These are phyloP conservation scores for Lathyrus tuberosus DNA, from an alignment of 306 rosid species.

Conservation along the genomic window DNA sequence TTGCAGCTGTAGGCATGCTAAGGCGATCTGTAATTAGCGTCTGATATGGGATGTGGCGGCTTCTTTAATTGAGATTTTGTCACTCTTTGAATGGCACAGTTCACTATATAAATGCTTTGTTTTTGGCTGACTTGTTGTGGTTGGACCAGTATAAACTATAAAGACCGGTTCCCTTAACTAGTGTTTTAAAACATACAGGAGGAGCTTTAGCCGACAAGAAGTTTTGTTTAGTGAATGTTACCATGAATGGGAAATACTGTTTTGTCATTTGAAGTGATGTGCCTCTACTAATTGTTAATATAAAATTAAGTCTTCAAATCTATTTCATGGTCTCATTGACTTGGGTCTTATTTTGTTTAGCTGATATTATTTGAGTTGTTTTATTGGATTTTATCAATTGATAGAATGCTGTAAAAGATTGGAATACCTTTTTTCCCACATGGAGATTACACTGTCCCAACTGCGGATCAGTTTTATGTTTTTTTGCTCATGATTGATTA, in stretches of 20 bases:
- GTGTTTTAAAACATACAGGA: neutral
- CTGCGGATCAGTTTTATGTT: neutral
- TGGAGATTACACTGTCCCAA: neutral
- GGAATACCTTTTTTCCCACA: neutral
- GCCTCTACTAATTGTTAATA: neutral
- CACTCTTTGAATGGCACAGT: neutral
- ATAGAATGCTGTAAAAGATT: neutral
- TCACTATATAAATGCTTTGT: neutral
- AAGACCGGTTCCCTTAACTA: neutral
- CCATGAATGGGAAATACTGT: neutral
- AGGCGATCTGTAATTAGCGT: neutral
- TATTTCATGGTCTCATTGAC: neutral
- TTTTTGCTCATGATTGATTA: neutral
- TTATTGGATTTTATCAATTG: neutral
- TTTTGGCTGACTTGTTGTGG: neutral
- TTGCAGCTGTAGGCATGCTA: neutral
- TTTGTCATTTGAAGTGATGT: conserved; percentile 2
- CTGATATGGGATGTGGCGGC: neutral
- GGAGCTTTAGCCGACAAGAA: neutral
- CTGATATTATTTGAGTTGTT: conserved; percentile 3
- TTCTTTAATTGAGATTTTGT: neutral
- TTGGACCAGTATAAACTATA: neutral
- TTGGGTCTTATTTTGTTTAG: conserved; percentile 12
- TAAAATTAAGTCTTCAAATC: neutral
- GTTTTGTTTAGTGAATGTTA: neutral